phyloP scores from a whole-genome alignment of 495 filamentous ascomycete species.

The Aspergillus leporis region DNA sequence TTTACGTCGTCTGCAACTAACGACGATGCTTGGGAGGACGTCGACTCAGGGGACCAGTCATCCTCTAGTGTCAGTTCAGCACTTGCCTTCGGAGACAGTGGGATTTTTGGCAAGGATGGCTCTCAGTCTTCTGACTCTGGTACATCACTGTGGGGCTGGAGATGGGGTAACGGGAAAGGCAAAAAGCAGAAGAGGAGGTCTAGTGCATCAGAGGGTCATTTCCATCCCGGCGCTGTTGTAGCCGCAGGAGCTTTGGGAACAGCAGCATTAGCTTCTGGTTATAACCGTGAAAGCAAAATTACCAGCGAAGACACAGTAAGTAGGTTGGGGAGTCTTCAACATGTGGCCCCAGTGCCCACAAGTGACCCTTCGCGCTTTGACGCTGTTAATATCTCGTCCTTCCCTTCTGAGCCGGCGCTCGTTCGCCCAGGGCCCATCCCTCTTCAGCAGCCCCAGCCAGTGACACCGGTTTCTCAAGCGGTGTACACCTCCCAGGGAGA shows the following conservation, averaged over 20 bases:
- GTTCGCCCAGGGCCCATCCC: slow-evolving; percentile 52
- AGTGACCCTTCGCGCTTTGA: slow-evolving; percentile 62
- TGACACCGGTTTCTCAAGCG: slow-evolving; percentile 55
- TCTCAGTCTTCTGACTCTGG: slow-evolving; percentile 53
- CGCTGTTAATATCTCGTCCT: slow-evolving; percentile 47
- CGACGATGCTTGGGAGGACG: slow-evolving; percentile 65
- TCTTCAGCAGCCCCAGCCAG: slow-evolving; percentile 58
- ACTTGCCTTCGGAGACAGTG: slow-evolving; percentile 56
- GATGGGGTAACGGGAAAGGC: slow-evolving; percentile 54
- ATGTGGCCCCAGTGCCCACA: slow-evolving; percentile 59
- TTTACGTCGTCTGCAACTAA: slow-evolving; percentile 36
- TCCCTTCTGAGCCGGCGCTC: slow-evolving; percentile 46
- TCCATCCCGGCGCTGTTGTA: slow-evolving; percentile 25
- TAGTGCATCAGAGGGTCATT: slow-evolving; percentile 17
- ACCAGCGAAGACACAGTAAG: slow-evolving; percentile 28
- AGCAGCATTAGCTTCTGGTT: slow-evolving; percentile 33
- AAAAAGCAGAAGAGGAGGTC: slow-evolving; percentile 43
- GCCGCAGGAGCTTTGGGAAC: slow-evolving; percentile 35
- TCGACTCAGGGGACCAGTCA: slow-evolving; percentile 49
- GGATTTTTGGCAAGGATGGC: slow-evolving; percentile 41
- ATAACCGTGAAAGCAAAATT: slow-evolving; percentile 18
- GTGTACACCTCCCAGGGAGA: slow-evolving; percentile 50
- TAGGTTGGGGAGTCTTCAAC: slow-evolving; percentile 42
- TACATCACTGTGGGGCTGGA: slow-evolving; percentile 58
- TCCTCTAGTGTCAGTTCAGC: slow-evolving; percentile 54